Percentiles rank a stretch among this genome's conserved stretches.
Evolutionary conservation across 768 basidiomycete species (phyloP).

Genomic region (Hygrophorus russula): DNA sequence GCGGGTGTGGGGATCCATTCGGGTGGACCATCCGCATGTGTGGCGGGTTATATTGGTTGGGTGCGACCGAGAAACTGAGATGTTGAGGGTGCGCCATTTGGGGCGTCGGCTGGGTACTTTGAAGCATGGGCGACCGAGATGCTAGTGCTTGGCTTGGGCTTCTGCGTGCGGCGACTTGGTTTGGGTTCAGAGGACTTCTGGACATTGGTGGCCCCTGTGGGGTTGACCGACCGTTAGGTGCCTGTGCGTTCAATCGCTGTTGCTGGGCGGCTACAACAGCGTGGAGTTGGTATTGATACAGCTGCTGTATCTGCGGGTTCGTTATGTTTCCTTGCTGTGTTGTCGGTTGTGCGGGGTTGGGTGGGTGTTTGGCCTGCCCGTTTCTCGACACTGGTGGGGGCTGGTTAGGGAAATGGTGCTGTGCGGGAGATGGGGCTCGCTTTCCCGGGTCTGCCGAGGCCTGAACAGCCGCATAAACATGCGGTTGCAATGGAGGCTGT

Average conservation of each 20-base stretch:
- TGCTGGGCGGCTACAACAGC: conserved; percentile 5
- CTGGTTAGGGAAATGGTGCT: background rate
- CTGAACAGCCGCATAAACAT: too few species aligned
- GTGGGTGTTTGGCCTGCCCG: conserved; percentile 9
- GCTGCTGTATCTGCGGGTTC: conserved; percentile 8
- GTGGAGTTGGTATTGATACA: conserved; percentile 10
- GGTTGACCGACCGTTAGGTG: conserved; percentile 18
- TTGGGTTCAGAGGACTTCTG: conserved; percentile 11
- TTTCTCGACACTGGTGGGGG: conserved; percentile 4
- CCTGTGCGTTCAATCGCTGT: conserved; percentile 2
- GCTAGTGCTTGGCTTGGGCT: conserved; percentile 27
- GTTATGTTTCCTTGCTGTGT: conserved; percentile 6
- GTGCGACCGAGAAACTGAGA: conserved; percentile 15
- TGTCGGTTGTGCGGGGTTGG: conserved; percentile 6
- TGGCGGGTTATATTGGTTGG: conserved; percentile 21
- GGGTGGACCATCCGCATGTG: conserved; percentile 21
- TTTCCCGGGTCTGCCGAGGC: background rate
- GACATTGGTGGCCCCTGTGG: conserved; percentile 14
- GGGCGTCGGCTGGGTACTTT: conserved; percentile 16
- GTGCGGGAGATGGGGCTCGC: background rate
- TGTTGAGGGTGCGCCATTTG: conserved; percentile 13
- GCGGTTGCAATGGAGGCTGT: too few species aligned
- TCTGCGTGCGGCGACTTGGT: conserved; percentile 14
- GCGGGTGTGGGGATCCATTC: conserved; percentile 12
- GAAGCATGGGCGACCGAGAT: conserved; percentile 20